Percentiles rank a stretch among this genome's conserved stretches.
These are phyloP conservation scores for Fraxinus platypoda DNA, from an alignment of 305 asterid species.

Conservation along the genomic window DNA sequence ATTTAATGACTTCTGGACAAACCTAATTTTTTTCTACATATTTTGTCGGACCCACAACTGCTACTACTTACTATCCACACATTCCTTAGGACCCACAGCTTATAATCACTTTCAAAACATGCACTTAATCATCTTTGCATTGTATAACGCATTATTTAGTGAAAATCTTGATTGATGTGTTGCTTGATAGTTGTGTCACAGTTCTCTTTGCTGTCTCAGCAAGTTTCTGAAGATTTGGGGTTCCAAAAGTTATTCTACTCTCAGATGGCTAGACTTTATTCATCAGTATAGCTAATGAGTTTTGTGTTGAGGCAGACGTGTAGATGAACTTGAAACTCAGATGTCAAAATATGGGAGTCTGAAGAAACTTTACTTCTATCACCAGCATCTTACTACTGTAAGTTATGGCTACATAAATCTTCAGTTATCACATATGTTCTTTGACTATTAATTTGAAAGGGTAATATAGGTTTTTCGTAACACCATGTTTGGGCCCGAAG, in stretches of 20 bases:
- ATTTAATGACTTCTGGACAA: no score
- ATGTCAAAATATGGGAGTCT: conserved; percentile 86
- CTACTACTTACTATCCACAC: no score
- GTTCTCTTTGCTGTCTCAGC: neutral
- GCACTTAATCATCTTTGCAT: no score
- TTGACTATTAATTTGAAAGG: conserved; percentile 31
- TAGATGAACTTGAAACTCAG: conserved; percentile 94
- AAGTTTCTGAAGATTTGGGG: neutral
- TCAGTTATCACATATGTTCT: neutral
- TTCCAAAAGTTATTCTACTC: neutral
- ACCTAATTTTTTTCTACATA: no score
- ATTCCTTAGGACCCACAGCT: no score
- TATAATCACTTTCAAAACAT: no score
- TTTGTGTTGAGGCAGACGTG: conserved; percentile 65
- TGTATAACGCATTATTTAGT: neutral
- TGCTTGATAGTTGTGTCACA: neutral
- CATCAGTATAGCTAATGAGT: conserved; percentile 15
- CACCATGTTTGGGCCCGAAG: conserved; percentile 99
- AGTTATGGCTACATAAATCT: conserved; percentile 32
- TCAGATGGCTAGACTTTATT: neutral
- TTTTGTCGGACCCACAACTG: no score
- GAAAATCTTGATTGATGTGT: neutral
- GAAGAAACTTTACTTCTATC: conserved; percentile 94
- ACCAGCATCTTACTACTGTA: conserved; percentile 95
- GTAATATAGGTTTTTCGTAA: conserved; percentile 76